Percentiles rank a stretch among this genome's conserved stretches.
These are phyloP conservation scores for Medicago ruthenica DNA, from an alignment of 306 rosid species.

Conservation along the genomic window DNA sequence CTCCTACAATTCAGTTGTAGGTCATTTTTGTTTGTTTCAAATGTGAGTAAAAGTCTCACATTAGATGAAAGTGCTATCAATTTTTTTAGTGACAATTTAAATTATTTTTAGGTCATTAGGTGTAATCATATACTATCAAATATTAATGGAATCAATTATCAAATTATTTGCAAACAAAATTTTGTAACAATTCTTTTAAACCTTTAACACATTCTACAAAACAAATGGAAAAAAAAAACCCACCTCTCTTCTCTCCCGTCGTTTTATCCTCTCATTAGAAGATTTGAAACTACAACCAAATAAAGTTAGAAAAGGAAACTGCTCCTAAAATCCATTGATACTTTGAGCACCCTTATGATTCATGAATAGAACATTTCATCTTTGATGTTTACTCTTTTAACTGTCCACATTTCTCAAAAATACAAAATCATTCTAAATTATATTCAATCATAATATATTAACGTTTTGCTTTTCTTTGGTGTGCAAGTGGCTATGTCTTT, in stretches of 20 bases:
- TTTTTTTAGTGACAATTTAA: no score
- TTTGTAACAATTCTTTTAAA: no score
- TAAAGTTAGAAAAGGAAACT: slow-evolving; percentile 45
- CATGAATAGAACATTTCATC: slow-evolving; percentile 37
- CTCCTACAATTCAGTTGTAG: no score
- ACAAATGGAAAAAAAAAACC: not conserved
- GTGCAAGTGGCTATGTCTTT: not conserved
- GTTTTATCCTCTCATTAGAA: slow-evolving; percentile 5
- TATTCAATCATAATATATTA: not conserved
- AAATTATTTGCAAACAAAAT: no score
- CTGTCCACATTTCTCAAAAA: slow-evolving; percentile 4
- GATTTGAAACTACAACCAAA: slow-evolving; percentile 39
- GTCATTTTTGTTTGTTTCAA: no score
- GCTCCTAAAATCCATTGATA: slow-evolving; percentile 40
- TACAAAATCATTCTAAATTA: not conserved
- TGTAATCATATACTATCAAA: no score
- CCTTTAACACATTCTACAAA: not conserved
- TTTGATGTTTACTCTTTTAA: not conserved
- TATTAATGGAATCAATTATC: no score
- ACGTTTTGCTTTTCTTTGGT: not conserved
- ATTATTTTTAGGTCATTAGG: no score
- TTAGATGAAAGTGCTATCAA: no score
- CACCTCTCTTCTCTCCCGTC: not conserved
- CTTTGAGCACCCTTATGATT: not conserved
- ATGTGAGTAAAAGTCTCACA: no score